Percentiles rank a stretch among this genome's conserved stretches.
Conservation (phyloP, 73 alveolate species). For the Effrenium voratum region DNA sequence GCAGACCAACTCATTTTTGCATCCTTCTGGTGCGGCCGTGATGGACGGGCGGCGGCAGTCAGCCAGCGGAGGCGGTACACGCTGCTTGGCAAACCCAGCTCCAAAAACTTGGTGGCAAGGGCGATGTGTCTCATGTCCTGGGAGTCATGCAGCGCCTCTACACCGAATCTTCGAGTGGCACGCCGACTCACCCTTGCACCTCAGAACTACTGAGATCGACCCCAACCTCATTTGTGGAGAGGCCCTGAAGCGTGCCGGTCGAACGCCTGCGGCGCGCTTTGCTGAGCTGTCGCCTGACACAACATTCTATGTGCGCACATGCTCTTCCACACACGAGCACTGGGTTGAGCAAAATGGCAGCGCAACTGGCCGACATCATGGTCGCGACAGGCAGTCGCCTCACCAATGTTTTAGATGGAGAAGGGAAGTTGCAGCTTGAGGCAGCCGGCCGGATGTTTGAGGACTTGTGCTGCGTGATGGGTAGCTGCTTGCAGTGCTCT, state of each 20-base stretch:
- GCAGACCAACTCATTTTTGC: not conserved
- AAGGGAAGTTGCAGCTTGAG: no score
- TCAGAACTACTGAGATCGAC: not conserved
- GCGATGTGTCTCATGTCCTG: not conserved
- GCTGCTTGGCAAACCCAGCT: not conserved
- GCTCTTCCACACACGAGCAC: no score
- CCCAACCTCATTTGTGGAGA: not conserved
- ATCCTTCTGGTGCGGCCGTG: slow-evolving; percentile 12
- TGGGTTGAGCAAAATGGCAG: no score
- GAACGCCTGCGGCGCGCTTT: not conserved
- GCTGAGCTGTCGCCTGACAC: not conserved
- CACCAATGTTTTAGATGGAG: no score
- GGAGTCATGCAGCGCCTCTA: not conserved
- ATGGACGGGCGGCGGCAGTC: slow-evolving; percentile 34
- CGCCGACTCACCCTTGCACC: not conserved
- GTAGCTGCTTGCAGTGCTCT: no score
- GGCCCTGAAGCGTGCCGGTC: slow-evolving; percentile 12
- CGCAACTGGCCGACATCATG: no score
- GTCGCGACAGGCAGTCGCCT: no score
- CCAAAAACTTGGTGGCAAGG: not conserved
- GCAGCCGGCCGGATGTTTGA: no score
- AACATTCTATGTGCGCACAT: no score
- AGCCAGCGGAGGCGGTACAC: slow-evolving; percentile 54
- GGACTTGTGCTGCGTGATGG: no score
- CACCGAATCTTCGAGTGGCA: not conserved